Base-by-base conservation (phyloP, 2,329 filamentous ascomycete species). In the Tothia fuscella region DNA sequence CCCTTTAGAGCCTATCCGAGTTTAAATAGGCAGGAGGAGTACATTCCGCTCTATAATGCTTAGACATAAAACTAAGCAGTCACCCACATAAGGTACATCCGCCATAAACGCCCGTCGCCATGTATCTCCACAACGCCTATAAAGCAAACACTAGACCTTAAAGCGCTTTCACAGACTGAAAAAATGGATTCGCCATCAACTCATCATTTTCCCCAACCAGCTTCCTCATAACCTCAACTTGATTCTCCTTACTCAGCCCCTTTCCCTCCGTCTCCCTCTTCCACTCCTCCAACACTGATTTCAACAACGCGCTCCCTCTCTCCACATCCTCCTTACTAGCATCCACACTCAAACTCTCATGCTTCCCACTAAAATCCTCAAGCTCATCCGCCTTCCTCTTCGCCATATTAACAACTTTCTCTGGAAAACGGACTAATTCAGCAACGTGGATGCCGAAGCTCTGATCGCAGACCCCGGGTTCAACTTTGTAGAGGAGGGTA, bases 351-450 rank as follows among this genome's bases (percentile, higher is more conserved):
- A 24, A 32, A 9, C 53, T 57, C 47, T 83, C 79, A 52, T 84
- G 78, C 63, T 87, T 88, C 38, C 75, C 75, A 0, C 83, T 82
- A 53, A 98, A 98, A 59, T 98, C 91, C 60, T 98, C 91, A 26
- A 98, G 71, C 68, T 98, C 93, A 60, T 96, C 91, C 0, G 91
- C 91, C 67, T 98, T 98, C 52, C 91, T 77, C 65, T 93, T 93
- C n/a, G 91, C 91, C 93, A 98, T 98, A 49, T 87, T 86, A 46
- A 98, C 83, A 13, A 98, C 93, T 65, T 98, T 98, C 52, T 86
- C 80, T 0, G 91, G 91, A 65, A 98, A 98, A 33, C 88, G 78
- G 16, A 98, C 91, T 5, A 98, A 74, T 65, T 98, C 91, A 1
- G 91, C 91, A 12, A 98, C 93, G 62, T 98, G 91, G 52, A 98